Conservation (phyloP, 2,329 filamentous ascomycete genomes). For the Arthrobotrys conoides region DNA sequence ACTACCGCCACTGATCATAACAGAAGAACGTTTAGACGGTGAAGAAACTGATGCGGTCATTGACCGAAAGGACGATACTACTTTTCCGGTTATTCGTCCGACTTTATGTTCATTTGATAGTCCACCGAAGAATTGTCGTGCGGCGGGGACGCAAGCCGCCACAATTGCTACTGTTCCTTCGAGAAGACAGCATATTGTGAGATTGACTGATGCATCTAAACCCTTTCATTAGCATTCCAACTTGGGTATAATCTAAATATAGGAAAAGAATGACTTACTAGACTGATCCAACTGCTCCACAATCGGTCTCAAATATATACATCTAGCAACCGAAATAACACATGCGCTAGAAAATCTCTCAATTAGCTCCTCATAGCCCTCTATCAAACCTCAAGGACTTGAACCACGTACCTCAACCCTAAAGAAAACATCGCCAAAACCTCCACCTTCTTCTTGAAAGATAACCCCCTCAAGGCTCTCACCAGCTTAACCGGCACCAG, state of each 20-base stretch:
- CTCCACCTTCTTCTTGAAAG: constrained; percentile 41
- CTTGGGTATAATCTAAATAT: neutral
- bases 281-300: constrained; percentile 46
- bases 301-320: constrained; percentile 40
- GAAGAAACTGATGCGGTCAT: constrained; percentile 25
- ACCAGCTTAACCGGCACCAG: constrained; percentile 38
- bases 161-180: constrained; percentile 44
- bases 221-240: neutral
- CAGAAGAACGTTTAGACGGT: constrained; percentile 48
- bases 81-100: constrained; percentile 32
- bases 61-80: constrained; percentile 53
- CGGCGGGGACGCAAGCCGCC: constrained; percentile 47
- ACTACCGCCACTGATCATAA: constrained; percentile 38
- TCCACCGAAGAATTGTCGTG: constrained; percentile 45
- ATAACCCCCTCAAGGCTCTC: constrained; percentile 15
- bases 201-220: constrained; percentile 46
- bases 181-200: constrained; percentile 53
- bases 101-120: constrained; percentile 34
- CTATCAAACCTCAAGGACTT: neutral
- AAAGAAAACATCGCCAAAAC: constrained; percentile 53
- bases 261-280: constrained; percentile 2
- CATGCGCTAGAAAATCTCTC: constrained; percentile 27
- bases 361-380: neutral
- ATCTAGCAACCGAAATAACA: constrained; percentile 41
- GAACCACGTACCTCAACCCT: constrained; percentile 32